These are phyloP conservation scores for Globisporangium echinulatum DNA, from an alignment of 352 stramenopile species.

Conservation along the genomic window DNA sequence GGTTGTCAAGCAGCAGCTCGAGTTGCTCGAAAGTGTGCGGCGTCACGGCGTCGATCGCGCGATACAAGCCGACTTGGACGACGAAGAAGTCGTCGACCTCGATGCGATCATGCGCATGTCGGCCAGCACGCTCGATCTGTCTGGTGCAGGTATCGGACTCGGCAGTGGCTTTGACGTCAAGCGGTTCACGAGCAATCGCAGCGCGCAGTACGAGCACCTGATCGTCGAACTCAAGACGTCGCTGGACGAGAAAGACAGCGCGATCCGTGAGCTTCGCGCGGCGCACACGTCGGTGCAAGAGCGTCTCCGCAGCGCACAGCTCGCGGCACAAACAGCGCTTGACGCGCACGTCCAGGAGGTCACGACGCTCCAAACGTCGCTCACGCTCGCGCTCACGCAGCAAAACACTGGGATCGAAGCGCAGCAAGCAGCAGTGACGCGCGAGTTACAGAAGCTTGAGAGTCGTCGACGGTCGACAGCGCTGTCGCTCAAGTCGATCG, in stretches of 20 bases:
- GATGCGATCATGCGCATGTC: constrained; percentile 34
- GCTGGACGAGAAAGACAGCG: constrained; percentile 35
- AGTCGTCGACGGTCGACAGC: constrained; percentile 1
- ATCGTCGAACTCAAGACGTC: constrained; percentile 62
- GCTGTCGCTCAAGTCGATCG: constrained; percentile 2
- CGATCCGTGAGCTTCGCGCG: constrained; percentile 24
- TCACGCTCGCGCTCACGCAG: constrained; percentile 33
- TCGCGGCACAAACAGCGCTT: constrained; percentile 35
- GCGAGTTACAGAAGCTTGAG: constrained; percentile 33
- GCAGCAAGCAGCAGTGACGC: constrained; percentile 40
- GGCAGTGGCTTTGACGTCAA: too few relatives aligned
- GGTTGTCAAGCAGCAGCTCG: constrained; percentile 29
- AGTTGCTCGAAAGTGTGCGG: constrained; percentile 27
- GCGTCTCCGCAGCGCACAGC: constrained; percentile 34
- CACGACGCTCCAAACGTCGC: constrained; percentile 30
- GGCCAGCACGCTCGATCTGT: too few relatives aligned
- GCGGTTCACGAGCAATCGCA: constrained; percentile 15
- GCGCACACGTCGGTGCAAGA: constrained; percentile 29
- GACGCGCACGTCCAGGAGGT: constrained; percentile 33
- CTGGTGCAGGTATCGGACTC: too few relatives aligned
- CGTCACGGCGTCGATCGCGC: constrained; percentile 22
- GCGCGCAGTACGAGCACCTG: constrained; percentile 53
- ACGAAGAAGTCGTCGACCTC: constrained; percentile 38
- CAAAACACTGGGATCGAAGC: constrained; percentile 52
- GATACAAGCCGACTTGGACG: constrained; percentile 45